phyloP scores from a whole-genome alignment of 768 basidiomycete species.

The Panellus pusillus region DNA sequence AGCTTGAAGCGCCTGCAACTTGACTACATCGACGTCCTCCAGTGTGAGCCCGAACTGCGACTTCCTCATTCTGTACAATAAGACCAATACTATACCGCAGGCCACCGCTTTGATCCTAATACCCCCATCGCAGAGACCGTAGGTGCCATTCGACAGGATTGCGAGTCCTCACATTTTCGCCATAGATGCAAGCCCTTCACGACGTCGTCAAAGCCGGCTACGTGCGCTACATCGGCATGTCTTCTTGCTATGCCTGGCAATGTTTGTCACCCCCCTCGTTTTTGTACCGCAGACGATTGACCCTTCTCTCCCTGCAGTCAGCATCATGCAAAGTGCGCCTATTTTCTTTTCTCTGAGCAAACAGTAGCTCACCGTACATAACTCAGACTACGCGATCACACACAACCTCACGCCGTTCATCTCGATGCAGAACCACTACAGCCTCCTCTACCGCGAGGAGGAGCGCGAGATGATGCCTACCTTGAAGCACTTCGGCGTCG shows the following conservation, averaged over 20 bases:
- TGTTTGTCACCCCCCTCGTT: not conserved
- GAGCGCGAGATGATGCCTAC: conserved; percentile 36
- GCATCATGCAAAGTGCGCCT: conserved; percentile 3
- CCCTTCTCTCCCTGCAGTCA: not conserved
- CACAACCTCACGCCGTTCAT: conserved; percentile 52
- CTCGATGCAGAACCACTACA: conserved; percentile 36
- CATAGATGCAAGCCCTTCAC: conserved; percentile 1
- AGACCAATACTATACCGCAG: not conserved
- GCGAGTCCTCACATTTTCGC: not conserved
- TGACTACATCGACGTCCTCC: conserved; percentile 57
- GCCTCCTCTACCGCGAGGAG: not conserved
- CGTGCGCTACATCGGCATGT: conserved; percentile 4
- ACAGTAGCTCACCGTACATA: not conserved
- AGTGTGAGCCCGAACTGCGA: conserved; percentile 33
- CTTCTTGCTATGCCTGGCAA: conserved; percentile 8
- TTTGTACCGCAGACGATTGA: not conserved
- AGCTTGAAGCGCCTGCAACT: conserved; percentile 50
- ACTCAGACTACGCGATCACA: conserved; percentile 37
- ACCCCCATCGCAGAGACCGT: conserved; percentile 37
- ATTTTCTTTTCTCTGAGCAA: no score
- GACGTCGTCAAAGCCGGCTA: conserved; percentile 5
- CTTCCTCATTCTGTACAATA: not conserved
- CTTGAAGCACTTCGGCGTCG: conserved; percentile 33
- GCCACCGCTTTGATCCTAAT: conserved; percentile 35
- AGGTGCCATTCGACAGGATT: not conserved